Conservation (phyloP, 1,284 basidiomycete genomes). For the Sporisorium graminicola region DNA sequence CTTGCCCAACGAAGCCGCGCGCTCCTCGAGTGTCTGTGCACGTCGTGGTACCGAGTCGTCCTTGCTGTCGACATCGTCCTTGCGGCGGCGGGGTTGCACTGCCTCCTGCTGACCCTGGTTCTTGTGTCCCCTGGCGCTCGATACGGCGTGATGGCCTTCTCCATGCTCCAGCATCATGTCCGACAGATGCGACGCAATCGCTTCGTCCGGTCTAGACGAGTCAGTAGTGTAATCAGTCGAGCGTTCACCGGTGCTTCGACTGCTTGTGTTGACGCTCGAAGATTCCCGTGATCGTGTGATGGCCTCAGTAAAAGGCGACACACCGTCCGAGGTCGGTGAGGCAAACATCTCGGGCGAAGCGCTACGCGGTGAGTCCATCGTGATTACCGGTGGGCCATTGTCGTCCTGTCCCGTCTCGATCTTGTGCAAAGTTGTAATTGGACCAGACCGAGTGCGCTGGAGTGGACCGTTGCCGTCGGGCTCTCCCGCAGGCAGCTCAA, state of each 20-base stretch:
- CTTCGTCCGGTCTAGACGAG: slow-evolving; percentile 19
- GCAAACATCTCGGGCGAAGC: slow-evolving; percentile 23
- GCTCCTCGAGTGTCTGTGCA: slow-evolving; percentile 17
- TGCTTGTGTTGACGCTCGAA: slow-evolving; percentile 16
- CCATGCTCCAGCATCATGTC: slow-evolving; percentile 26
- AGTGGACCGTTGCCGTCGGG: slow-evolving; percentile 34
- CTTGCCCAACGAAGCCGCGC: slow-evolving; percentile 18
- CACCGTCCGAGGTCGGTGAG: slow-evolving; percentile 20
- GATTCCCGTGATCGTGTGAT: not conserved
- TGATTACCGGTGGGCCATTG: slow-evolving; percentile 19
- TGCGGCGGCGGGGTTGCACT: not conserved
- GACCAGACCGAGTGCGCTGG: slow-evolving; percentile 33
- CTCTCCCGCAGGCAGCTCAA: slow-evolving; percentile 30
- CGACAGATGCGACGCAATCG: slow-evolving; percentile 11
- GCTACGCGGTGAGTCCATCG: slow-evolving; percentile 27
- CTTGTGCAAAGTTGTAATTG: slow-evolving; percentile 31
- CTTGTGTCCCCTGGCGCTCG: not conserved
- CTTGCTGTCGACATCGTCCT: not conserved
- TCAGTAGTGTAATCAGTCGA: slow-evolving; percentile 11
- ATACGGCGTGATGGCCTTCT: not conserved
- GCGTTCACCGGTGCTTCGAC: slow-evolving; percentile 1
- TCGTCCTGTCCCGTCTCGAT: not conserved
- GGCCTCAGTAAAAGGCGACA: not conserved
- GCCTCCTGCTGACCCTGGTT: not conserved
- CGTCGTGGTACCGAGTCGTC: slow-evolving; percentile 7